phyloP scores from a whole-genome alignment of 192 early-diverging fungal species.

The Mortierella antarctica region DNA sequence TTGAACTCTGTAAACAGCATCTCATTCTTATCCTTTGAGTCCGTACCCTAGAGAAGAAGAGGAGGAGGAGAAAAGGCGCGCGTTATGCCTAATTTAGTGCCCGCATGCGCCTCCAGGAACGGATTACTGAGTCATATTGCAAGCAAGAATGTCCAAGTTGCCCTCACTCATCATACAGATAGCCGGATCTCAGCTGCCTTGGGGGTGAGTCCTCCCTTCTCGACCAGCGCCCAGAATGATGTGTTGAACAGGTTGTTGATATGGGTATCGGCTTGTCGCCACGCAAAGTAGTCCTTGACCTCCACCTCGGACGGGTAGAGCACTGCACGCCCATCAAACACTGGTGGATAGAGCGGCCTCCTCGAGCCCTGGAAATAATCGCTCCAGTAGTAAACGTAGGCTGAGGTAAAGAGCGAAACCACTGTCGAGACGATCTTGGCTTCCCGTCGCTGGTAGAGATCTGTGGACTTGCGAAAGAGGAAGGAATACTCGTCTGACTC shows the following conservation, averaged over 20 bases:
- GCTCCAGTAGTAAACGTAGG: constrained; percentile 87
- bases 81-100: too few relatives aligned
- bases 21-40: constrained; percentile 92
- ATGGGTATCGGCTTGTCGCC: constrained; percentile 95
- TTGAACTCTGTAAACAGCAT: constrained; percentile 84
- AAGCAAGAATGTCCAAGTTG: too few relatives aligned
- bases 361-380: constrained; percentile 71
- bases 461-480: constrained; percentile 45
- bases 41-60: constrained; percentile 70
- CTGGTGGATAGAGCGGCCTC: constrained; percentile 79
- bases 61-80: not conserved
- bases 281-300: constrained; percentile 91
- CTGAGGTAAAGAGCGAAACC: constrained; percentile 86
- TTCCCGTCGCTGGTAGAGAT: constrained; percentile 35
- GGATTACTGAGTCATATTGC: not conserved
- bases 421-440: constrained; percentile 87
- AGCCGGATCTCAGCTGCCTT: constrained; percentile 81
- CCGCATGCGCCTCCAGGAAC: constrained; percentile 1
- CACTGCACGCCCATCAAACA: constrained; percentile 92
- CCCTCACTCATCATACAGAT: constrained; percentile 57
- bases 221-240: constrained; percentile 91
- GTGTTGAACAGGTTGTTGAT: constrained; percentile 98
- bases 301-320: constrained; percentile 85
- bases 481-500: constrained; percentile 93
- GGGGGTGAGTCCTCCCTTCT: constrained; percentile 70